phyloP scores from a whole-genome alignment of 2,329 filamentous ascomycete genomes.

The Cadophora sp. region DNA sequence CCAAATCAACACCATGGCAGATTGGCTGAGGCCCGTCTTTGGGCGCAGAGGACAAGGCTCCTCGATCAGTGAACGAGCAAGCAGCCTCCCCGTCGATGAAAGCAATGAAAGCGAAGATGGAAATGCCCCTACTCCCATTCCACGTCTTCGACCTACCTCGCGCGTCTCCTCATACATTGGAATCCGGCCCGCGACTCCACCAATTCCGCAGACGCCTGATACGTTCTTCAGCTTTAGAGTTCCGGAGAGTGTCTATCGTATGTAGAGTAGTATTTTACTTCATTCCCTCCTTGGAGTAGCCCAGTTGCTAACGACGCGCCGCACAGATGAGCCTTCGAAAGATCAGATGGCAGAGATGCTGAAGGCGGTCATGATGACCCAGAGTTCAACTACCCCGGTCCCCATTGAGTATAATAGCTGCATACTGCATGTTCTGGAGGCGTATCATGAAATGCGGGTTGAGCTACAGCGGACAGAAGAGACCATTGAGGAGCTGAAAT shows the following conservation, averaged over 20 bases:
- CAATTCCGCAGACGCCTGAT: conserved; percentile 27
- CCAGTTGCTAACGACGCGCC: conserved; percentile 4
- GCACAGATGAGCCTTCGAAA: conserved; percentile 39
- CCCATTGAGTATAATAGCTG: conserved; percentile 44
- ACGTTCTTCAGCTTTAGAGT: conserved; percentile 34
- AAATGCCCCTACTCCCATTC: not conserved
- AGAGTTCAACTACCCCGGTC: conserved; percentile 35
- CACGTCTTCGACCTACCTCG: conserved; percentile 33
- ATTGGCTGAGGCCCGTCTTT: conserved; percentile 43
- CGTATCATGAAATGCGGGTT: conserved; percentile 38
- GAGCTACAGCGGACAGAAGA: conserved; percentile 35
- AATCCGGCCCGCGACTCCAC: conserved; percentile 31
- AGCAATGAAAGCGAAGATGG: conserved; percentile 32
- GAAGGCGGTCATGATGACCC: conserved; percentile 45
- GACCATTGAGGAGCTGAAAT: conserved; percentile 38
- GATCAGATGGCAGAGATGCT: conserved; percentile 44
- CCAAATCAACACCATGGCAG: conserved; percentile 33
- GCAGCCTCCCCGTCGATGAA: conserved; percentile 30
- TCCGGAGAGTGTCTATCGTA: conserved; percentile 38
- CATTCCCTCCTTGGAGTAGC: not conserved
- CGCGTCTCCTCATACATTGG: conserved; percentile 41
- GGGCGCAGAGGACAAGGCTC: conserved; percentile 34
- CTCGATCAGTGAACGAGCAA: conserved; percentile 21
- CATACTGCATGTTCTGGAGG: conserved; percentile 44
- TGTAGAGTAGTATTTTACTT: not conserved